Evolutionary conservation across 306 rosid species (phyloP), one percentile per base, ranked within the genome.

Genomic region (Medicago arabica): DNA sequence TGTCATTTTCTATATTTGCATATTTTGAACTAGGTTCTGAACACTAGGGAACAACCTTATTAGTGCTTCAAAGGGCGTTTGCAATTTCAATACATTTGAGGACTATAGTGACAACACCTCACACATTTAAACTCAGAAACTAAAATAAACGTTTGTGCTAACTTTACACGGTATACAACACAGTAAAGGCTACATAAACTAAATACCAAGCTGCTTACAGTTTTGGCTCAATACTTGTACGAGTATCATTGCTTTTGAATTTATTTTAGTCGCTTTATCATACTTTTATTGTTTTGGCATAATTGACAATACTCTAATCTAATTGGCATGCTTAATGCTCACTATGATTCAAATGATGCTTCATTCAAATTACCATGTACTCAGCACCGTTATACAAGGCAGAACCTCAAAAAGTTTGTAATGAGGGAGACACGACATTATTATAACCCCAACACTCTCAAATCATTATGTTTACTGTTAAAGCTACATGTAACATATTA

Each of bases 381-480:
- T 9, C 25, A 75, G 67, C 66, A 67, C 78, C 72, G 61, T 80
- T 53, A 46, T 58, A 77, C 75, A 68, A 67, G 36, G 46, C 54
- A 73, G 57, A 57, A 55, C 47, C 28, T 47, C 31, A 34, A 58
- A 44, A 23, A 58, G 63, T 55, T 80, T 78, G 68, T 62, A 11
- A 62, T 46, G 16, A 50, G 53, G 62, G 72, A 53, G 49, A 67
- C 80, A 82, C 18, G 17, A 40, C 69, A 71, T 31, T 36, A 54
- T 18, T 21, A 58, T 58, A 28, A 4, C 67, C 77, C 68, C 77
- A 75, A 75, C 88, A 79, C 86, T 66, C 75, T 82, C 44, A 78
- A 82, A 85, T 85, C 88, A 85, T 82, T 78, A 18, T 85, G 86
- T 54, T 82, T 67, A 71, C 57, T 57, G 9, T 18, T 51, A 75